A percentile compares a stretch with the other conserved stretches of the same genome.
Evolutionary conservation across 345 rosid species (phyloP).

Genomic region (Hibiscus trionum): DNA sequence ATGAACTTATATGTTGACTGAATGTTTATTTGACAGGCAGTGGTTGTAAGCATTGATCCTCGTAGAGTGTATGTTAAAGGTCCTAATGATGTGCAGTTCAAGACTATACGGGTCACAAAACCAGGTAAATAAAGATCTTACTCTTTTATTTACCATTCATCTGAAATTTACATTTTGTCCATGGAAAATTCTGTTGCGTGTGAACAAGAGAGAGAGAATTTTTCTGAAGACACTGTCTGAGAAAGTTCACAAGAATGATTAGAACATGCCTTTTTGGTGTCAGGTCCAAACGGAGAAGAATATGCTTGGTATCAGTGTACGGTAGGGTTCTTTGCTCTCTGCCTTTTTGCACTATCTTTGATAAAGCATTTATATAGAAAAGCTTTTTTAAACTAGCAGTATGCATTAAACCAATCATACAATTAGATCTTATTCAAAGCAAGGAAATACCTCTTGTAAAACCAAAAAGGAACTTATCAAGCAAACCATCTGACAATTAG

Average conservation of each 20-base stretch:
- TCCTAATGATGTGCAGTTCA: constrained; percentile 73
- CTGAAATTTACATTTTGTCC: not conserved
- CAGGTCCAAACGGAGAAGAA: constrained; percentile 90
- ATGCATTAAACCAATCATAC: not conserved
- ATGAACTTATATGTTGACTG: not conserved
- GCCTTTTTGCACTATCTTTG: not conserved
- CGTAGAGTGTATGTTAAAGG: constrained; percentile 65
- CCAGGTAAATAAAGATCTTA: constrained; percentile 42
- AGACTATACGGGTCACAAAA: constrained; percentile 46
- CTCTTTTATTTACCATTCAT: not conserved
- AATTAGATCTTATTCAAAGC: not conserved
- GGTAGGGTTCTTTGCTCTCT: constrained; percentile 36
- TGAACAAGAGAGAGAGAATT: not conserved
- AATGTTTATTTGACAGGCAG: constrained; percentile 58
- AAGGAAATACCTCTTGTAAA: not conserved
- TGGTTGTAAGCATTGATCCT: constrained; percentile 96
- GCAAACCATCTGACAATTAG: too few species aligned
- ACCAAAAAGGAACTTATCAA: not conserved
- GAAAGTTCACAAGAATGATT: constrained; percentile 5
- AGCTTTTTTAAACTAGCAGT: not conserved
- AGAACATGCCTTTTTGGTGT: constrained; percentile 8
- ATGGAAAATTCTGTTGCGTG: not conserved
- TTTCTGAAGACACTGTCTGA: not conserved
- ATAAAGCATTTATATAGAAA: not conserved
- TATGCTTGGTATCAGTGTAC: constrained; percentile 99